phyloP scores from a whole-genome alignment of 2,329 filamentous ascomycete species.

The Samsoniella hepiali region DNA sequence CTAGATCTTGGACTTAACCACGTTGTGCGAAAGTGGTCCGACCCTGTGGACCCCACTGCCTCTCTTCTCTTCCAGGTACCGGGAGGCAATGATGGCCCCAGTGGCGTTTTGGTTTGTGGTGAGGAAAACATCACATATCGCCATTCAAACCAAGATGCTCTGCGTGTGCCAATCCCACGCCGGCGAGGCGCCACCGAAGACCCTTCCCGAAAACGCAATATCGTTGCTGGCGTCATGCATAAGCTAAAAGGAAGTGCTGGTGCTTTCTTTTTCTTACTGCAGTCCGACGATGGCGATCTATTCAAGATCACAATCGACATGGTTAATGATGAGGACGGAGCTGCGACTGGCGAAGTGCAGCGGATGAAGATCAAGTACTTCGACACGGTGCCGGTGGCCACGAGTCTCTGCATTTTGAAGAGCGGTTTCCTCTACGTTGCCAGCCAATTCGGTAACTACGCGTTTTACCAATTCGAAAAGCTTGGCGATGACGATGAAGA shows the following conservation, averaged over 20 bases:
- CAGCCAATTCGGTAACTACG: constrained; percentile 87
- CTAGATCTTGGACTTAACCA: constrained; percentile 95
- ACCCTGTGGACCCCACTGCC: constrained; percentile 84
- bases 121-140: constrained; percentile 94
- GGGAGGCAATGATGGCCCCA: constrained; percentile 88
- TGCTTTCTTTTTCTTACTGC: constrained; percentile 94
- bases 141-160: constrained; percentile 90
- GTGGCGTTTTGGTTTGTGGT: constrained; percentile 90
- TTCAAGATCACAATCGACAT: constrained; percentile 97
- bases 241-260: constrained; percentile 79
- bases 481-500: constrained; percentile 94
- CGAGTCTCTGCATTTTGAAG: constrained; percentile 87
- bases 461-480: constrained; percentile 96
- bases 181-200: constrained; percentile 87
- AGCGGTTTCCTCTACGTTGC: constrained; percentile 93
- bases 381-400: constrained; percentile 87
- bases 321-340: constrained; percentile 74
- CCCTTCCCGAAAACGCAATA: constrained; percentile 80
- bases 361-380: constrained; percentile 95
- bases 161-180: constrained; percentile 84
- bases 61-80: constrained; percentile 93
- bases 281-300: constrained; percentile 95
- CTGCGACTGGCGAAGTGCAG: constrained; percentile 75
- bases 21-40: constrained; percentile 94
- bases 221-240: constrained; percentile 93